A percentile compares a stretch with the other conserved stretches of the same genome.
Evolutionary conservation across 305 asterid species (phyloP).

Genomic region (Solanum hybrid): DNA sequence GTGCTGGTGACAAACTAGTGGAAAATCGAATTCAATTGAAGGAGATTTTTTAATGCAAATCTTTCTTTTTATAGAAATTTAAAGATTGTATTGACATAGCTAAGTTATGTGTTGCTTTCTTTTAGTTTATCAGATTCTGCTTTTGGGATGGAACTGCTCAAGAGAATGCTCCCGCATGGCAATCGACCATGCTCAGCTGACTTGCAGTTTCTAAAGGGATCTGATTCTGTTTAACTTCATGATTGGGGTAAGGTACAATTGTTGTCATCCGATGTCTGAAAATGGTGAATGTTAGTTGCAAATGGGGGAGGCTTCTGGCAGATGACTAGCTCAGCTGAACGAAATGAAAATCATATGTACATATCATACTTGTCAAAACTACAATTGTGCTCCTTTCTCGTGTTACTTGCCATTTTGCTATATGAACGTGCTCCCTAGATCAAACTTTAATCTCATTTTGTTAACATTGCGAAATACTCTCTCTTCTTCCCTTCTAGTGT

Average conservation of each 20-base stretch:
- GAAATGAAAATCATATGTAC: background rate
- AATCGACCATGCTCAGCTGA: slow-evolving; percentile 89
- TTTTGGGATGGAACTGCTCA: slow-evolving; percentile 89
- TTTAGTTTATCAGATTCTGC: slow-evolving; percentile 93
- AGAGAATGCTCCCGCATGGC: slow-evolving; percentile 97
- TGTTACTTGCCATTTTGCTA: background rate
- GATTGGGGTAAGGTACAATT: background rate
- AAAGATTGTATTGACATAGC: slow-evolving; percentile 34
- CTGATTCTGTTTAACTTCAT: background rate
- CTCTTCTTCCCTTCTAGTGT: background rate
- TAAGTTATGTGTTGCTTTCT: slow-evolving; percentile 54
- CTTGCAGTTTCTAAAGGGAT: background rate
- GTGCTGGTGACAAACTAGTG: background rate
- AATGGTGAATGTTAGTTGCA: background rate
- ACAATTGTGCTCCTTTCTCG: background rate
- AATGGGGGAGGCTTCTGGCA: background rate
- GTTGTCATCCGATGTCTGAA: background rate
- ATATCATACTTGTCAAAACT: background rate
- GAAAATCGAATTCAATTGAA: background rate
- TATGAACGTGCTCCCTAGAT: background rate
- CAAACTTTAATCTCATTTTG: background rate
- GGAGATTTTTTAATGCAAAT: background rate
- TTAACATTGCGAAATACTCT: background rate
- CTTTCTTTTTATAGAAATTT: slow-evolving; percentile 18
- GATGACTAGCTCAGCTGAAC: background rate